A percentile compares a stretch with the other conserved stretches of the same genome.
Conservation (phyloP, 345 rosid genomes). For the Sisymbrium altissimum region DNA sequence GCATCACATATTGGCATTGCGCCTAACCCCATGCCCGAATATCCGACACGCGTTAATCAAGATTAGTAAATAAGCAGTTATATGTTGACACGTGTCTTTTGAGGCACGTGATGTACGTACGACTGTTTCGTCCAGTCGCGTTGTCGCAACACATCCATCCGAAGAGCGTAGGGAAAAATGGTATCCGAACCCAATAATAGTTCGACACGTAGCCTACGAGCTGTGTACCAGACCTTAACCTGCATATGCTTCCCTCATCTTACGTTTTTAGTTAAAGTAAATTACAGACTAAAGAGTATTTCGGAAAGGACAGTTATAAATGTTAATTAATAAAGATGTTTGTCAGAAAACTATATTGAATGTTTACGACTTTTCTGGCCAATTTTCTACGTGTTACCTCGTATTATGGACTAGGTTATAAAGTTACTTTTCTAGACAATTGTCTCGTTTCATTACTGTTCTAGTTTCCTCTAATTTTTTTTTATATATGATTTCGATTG, state of each 20-base stretch:
- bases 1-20: not conserved
- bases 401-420: conserved; percentile 10
- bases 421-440: not conserved
- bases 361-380: conserved; percentile 17
- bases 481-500: not conserved
- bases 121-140: conserved; percentile 1
- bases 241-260: conserved; percentile 29
- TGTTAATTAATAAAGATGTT: not conserved
- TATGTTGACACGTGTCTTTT: conserved; percentile 5
- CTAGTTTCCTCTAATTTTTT: not conserved
- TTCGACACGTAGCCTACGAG: conserved; percentile 18
- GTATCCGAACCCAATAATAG: not conserved
- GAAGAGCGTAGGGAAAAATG: not conserved
- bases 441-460: not conserved
- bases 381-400: conserved; percentile 3
- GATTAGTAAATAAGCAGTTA: not conserved
- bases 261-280: conserved; percentile 15
- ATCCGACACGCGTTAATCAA: not conserved
- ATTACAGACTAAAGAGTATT: not conserved
- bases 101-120: conserved; percentile 14
- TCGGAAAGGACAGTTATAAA: not conserved
- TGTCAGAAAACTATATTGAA: conserved; percentile 14
- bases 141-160: conserved; percentile 13
- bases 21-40: not conserved
- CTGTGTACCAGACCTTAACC: conserved; percentile 8